Percentiles rank a stretch among this genome's conserved stretches.
Evolutionary conservation across 148 eudicot species (phyloP).

Genomic region (Camellia japonica): DNA sequence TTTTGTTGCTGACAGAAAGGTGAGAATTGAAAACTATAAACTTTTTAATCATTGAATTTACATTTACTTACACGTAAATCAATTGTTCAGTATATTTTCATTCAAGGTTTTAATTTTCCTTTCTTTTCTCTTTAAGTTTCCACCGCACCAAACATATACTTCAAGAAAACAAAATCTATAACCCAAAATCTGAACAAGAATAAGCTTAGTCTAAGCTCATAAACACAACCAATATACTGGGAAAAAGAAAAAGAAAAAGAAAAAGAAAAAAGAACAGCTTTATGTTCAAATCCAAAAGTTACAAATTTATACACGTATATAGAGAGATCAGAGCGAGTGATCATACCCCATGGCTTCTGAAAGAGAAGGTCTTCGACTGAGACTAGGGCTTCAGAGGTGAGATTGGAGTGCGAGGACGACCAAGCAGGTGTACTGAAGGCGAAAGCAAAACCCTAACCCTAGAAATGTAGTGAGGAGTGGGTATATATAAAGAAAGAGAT

Average conservation of each 20-base stretch:
- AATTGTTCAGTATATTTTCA: neutral
- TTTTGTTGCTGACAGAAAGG: too few relatives aligned
- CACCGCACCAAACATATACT: neutral
- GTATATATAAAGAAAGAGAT: neutral
- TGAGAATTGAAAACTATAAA: too few relatives aligned
- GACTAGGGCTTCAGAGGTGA: neutral
- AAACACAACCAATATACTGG: neutral
- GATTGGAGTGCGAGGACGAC: neutral
- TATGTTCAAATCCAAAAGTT: too few relatives aligned
- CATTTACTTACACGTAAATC: neutral
- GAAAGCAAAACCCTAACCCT: conserved; percentile 8
- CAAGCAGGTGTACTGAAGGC: conserved; percentile 9
- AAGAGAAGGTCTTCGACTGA: conserved; percentile 9
- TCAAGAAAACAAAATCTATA: neutral
- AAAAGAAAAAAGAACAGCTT: too few relatives aligned
- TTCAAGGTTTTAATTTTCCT: too few relatives aligned
- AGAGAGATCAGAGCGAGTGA: neutral
- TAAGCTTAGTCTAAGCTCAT: neutral
- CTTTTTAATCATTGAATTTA: neutral
- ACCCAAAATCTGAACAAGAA: neutral
- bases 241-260: too few relatives aligned
- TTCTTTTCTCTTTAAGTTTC: neutral
- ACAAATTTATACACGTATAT: neutral
- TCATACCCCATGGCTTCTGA: conserved; percentile 25
- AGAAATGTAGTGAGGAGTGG: neutral